Evolutionary conservation across 2,329 filamentous ascomycete genomes (phyloP), one percentile per base, ranked within the genome.

Genomic region (Aspergillus versicolor): DNA sequence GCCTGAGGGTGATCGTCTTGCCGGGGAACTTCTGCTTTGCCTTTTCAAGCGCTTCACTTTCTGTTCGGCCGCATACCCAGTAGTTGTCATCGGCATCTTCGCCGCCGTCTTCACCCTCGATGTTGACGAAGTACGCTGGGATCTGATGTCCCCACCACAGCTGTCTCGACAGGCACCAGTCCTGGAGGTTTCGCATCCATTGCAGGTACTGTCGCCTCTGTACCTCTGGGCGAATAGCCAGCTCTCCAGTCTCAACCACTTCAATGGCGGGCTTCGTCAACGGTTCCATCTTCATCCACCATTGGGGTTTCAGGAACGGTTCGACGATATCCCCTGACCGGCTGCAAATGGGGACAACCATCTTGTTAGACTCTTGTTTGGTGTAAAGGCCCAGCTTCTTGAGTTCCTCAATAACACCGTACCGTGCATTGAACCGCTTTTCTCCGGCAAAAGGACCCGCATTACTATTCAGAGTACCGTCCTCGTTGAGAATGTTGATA

Each of bases 141-240:
- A 90, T 89, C 74, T 94, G 91, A 73, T 97, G 94, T 51, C 93
- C 93, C 92, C 93, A 75, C 93, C 93, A 97, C 4, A 97, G 84
- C 74, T 97, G 93, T 73, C 92, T 82, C 21, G 90, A 94, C 65
- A 97, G 82, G 78, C 92, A 97, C 94, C 93, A 97, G 73, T 97
- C 93, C 64, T 95, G 91, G 68, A 96, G 89, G 70, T 85, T 83
- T 66, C 85, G 82, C 81, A 97, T 87, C 93, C 94, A 97, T 70
- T 88, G 84, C 74, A 85, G 89, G 75, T 95, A 97, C 70, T 84
- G 89, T 77, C 88, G 92, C 77, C 94, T 88, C 1, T 91, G 89
- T 38, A 82, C 86, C 64, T 93, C 90, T 2, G 94, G 94, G 55
- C 81, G 81, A 68, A 97, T 95, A 75, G 90, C 90, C 75, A 97